A percentile compares a stretch with the other conserved stretches of the same genome.
Evolutionary conservation across 2,329 filamentous ascomycete species (phyloP).

Genomic region (Trichoderma semiorbis): DNA sequence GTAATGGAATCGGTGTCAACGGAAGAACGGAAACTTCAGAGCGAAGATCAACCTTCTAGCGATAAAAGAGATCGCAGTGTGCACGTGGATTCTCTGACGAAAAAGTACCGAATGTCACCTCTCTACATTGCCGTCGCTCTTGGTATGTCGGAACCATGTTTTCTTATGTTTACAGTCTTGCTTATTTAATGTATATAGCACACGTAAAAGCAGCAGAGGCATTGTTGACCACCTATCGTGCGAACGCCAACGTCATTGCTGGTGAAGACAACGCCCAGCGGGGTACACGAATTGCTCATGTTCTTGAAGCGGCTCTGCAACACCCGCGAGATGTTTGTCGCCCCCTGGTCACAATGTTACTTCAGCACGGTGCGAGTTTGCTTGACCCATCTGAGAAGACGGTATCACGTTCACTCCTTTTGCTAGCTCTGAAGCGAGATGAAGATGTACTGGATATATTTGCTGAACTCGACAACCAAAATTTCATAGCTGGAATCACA

Average conservation of each 20-base stretch:
- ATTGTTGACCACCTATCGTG: neutral
- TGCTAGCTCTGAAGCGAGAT: neutral
- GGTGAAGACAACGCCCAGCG: neutral
- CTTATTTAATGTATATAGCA: neutral
- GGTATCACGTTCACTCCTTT: neutral
- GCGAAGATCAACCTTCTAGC: neutral
- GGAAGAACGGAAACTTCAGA: neutral
- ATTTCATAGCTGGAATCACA: neutral
- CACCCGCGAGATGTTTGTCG: neutral
- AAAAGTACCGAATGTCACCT: neutral
- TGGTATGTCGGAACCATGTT: neutral
- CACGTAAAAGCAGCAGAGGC: neutral
- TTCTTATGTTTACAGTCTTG: no score
- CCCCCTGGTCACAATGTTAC: neutral
- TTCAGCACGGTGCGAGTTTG: neutral
- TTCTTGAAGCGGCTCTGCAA: neutral
- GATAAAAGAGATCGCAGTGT: neutral
- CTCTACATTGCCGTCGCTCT: conserved; percentile 4
- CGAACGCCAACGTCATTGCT: neutral
- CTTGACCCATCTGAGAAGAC: neutral
- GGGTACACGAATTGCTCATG: neutral
- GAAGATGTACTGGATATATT: neutral
- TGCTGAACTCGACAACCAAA: neutral
- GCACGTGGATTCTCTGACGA: neutral
- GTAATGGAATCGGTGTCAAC: neutral